These are phyloP conservation scores for Mucor indicus DNA, from an alignment of 371 early-diverging fungal species.

Conservation along the genomic window DNA sequence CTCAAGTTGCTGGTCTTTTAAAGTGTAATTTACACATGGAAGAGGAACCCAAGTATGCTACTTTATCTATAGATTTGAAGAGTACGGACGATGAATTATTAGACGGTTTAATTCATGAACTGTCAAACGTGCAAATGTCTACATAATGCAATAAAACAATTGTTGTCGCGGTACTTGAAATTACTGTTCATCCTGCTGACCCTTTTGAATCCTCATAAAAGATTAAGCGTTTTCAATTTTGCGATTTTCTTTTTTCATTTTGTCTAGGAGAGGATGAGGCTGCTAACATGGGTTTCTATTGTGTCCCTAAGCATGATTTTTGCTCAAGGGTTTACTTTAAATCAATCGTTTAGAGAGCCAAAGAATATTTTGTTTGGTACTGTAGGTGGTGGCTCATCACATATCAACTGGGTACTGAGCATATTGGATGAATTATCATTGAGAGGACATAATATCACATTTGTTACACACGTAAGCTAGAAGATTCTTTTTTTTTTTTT, in stretches of 20 bases:
- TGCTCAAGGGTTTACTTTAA: too few species aligned
- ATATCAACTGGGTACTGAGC: slow-evolving; percentile 13
- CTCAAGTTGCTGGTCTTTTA: slow-evolving; percentile 69
- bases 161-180: too few species aligned
- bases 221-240: too few species aligned
- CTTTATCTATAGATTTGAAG: slow-evolving; percentile 65
- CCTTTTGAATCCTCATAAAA: too few species aligned
- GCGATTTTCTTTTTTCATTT: too few species aligned
- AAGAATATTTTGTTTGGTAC: slow-evolving; percentile 12
- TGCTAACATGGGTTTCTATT: too few species aligned
- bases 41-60: slow-evolving; percentile 25
- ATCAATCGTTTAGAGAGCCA: slow-evolving; percentile 2
- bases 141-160: too few species aligned
- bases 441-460: slow-evolving; percentile 8
- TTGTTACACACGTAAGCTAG: slow-evolving; percentile 17
- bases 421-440: slow-evolving; percentile 8
- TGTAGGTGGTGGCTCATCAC: slow-evolving; percentile 16
- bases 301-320: too few species aligned
- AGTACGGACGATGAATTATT: slow-evolving; percentile 64
- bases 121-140: slow-evolving; percentile 5
- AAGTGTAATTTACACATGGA: slow-evolving; percentile 46
- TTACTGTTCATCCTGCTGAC: too few species aligned
- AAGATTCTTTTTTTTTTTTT: too few species aligned
- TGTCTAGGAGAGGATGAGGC: too few species aligned
- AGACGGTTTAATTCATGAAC: slow-evolving; percentile 13